phyloP scores from a whole-genome alignment of 225 moss, liverwort and hornwort species.

The Asterella californica region DNA sequence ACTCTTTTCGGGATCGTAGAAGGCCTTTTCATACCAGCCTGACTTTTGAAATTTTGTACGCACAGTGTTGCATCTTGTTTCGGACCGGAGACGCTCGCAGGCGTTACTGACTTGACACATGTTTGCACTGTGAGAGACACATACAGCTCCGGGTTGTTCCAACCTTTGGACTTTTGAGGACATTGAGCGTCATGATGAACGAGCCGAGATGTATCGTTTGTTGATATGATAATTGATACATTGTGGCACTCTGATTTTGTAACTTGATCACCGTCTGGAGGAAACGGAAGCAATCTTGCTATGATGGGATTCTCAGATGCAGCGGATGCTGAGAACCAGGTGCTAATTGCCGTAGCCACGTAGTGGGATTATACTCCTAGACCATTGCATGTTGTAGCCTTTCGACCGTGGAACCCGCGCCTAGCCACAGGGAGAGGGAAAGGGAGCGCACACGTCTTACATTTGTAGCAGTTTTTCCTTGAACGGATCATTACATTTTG shows the following conservation, averaged over 20 bases:
- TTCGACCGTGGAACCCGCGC: no score
- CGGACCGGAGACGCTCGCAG: background rate
- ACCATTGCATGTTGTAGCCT: background rate
- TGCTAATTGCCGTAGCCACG: background rate
- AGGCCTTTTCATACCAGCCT: background rate
- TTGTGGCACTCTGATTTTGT: background rate
- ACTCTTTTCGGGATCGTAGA: background rate
- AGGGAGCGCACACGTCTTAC: background rate
- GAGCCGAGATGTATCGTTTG: background rate
- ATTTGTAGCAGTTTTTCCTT: background rate
- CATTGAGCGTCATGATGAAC: background rate
- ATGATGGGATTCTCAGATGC: slow-evolving; percentile 13
- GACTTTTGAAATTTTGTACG: slow-evolving; percentile 7
- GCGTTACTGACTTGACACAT: background rate
- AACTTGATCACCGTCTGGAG: background rate
- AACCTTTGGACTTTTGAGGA: background rate
- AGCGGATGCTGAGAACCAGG: slow-evolving; percentile 13
- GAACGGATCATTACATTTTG: background rate
- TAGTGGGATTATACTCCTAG: no score
- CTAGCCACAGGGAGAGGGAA: background rate
- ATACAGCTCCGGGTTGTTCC: slow-evolving; percentile 6
- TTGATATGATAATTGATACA: background rate
- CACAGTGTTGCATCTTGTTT: slow-evolving; percentile 3
- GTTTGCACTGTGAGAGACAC: background rate
- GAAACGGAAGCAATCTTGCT: background rate